Evolutionary conservation across 2,329 filamentous ascomycete species (phyloP), one percentile per base, ranked within the genome.

Genomic region (Nemania abortiva): DNA sequence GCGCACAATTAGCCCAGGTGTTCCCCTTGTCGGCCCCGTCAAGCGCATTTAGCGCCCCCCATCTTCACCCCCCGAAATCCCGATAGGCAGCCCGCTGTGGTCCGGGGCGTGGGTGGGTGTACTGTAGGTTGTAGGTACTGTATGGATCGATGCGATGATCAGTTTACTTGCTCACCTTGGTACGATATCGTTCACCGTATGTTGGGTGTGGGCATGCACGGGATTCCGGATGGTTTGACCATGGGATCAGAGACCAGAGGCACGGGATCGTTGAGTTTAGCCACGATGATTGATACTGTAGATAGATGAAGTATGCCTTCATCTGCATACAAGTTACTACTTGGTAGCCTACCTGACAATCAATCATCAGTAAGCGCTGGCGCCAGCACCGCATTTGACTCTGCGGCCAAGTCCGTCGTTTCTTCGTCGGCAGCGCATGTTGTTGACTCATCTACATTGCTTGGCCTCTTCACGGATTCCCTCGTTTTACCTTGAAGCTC

Each of bases 21-120:
- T 11, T 67, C 53, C 53, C 47, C 34, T 53, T 45, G 47, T 63
- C n/a, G 7, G 27, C 15, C 20, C 39, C 50, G 10, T 61, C 64
- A 68, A 65, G 61, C 66, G 66, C 66, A 59, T 7, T 60, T 64
- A 42, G 55, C 66, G 66, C 66, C 56, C 61, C 22, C n/a, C 54
- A 3, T 4, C 24, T 34, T 24, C 52, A 20, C n/a, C 11, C n/a
- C 54, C 15, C 54, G 31, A 49, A 42, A 31, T 34, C 42, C 27
- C 52, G 29, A 37, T 50, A 49, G 27, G 31, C 20, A 37, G 47
- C 31, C 37, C 42, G 58, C 52, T 34, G 42, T 42, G 24, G 31
- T 42, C 57, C 37, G 49, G 27, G 64, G 55, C n/a, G 34, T 24
- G 27, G 7, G 18, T 42, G 39, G 34, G 34, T 37, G 34, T 9